Conservation (phyloP, 805 yeast genomes). For the Tetrapisispora nanseiensis region DNA sequence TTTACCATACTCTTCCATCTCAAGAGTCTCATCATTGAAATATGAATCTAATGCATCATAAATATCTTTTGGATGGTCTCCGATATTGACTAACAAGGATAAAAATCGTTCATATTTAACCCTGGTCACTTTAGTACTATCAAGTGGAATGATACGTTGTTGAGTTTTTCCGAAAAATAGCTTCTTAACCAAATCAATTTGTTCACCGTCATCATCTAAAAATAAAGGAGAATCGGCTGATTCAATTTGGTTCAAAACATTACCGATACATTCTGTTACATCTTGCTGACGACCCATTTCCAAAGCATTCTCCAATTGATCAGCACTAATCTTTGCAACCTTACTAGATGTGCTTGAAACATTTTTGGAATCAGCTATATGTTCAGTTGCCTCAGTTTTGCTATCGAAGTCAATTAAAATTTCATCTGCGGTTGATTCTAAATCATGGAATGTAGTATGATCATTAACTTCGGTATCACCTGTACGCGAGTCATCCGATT, state of each 20-base stretch:
- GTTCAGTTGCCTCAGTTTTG: background rate
- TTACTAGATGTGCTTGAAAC: conserved; percentile 8
- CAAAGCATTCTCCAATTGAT: conserved; percentile 62
- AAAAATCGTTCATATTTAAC: conserved; percentile 64
- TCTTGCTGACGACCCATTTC: conserved; percentile 92
- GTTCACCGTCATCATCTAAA: conserved; percentile 69
- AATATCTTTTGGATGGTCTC: conserved; percentile 78
- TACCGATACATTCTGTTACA: conserved; percentile 94
- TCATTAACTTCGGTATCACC: background rate
- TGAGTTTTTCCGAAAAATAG: conserved; percentile 80
- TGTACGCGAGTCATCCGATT: background rate
- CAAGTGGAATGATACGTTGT: conserved; percentile 56
- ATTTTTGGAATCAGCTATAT: background rate
- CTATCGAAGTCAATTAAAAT: background rate
- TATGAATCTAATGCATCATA: conserved; percentile 85
- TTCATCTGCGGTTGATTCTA: background rate
- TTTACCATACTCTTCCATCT: conserved; percentile 56
- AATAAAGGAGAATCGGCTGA: conserved; percentile 66
- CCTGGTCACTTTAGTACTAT: conserved; percentile 31
- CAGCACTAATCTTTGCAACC: conserved; percentile 34
- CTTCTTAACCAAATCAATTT: conserved; percentile 66
- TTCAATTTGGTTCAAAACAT: conserved; percentile 83
- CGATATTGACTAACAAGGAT: conserved; percentile 74
- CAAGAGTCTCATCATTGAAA: conserved; percentile 59
- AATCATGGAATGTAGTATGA: too few species aligned